Base-by-base conservation (phyloP, 768 basidiomycete species). In the Tricholoma sp. region DNA sequence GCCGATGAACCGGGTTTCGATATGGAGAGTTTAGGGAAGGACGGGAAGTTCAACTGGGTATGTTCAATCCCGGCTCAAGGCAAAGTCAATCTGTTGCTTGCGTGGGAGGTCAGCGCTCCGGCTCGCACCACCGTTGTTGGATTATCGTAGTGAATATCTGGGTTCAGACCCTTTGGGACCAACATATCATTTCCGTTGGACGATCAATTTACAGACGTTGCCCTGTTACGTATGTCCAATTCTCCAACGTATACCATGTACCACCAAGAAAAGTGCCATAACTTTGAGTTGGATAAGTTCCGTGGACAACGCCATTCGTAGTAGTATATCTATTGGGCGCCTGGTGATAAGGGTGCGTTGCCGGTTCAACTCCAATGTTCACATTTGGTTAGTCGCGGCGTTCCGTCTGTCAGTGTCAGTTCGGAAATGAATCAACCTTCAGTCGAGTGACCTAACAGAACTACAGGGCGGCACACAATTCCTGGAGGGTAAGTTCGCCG, bases 1-100 rank as follows among this genome's bases (percentile, higher is more conserved):
- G 63, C 68, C 6, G 68, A 66, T 29, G 69, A 69, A 49, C 50
- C 43, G 5, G 57, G 47, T 1, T 46, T 29, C 14, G 59, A 57
- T n/a, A 54, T 57, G 22, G 60, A 60, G 31, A 52, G 50, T 12
- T 54, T 70, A n/a, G 71, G 72, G 14, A 70, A 66, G 52, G 67
- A 73, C 55, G 74, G 74, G 18, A 69, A 70, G 57, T 57, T 76
- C 10, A 63, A 64, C 22, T 76, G 72, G 72, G 43, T 67, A 8
- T 71, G 72, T 39, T 55, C 60, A 2, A 41, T 74, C 8, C 65
- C 71, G 19, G 53, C 72, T 12, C 70, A 69, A 52, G 66, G 63
- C 5, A 74, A 67, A 31, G 46, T 71, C 14, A 68, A 66, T 34
- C 62, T 76, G 50, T 4, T 85, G 8, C 18, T 55, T 21, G 50